Base-by-base conservation (phyloP, 2,329 filamentous ascomycete species). In the Neoarthrinium moseri region DNA sequence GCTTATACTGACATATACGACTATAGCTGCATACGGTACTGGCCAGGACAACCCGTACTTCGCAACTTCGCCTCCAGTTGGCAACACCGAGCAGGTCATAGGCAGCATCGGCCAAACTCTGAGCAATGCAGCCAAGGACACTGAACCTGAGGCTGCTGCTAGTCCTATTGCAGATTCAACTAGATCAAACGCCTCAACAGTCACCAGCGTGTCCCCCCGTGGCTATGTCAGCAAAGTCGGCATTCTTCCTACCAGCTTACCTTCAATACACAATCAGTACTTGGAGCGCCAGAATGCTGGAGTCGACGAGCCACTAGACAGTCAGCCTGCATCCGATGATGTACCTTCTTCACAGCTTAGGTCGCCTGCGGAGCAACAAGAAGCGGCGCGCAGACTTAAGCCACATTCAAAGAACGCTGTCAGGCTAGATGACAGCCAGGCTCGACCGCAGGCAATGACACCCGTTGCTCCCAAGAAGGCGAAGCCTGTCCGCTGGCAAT, bases 401-500 rank as follows among this genome's bases (percentile, higher is more conserved):
- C 92, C 91, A 1, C 91, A 96, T 62, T 86, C 87, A 36, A 81
- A 83, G 51, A 86, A 81, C 51, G 78, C 87, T 45, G 68, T 87
- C 21, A 82, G 84, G 43, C 69, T 90, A 3, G 86, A 92, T 52
- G 84, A 80, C 60, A 76, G 67, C 46, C 79, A 61, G 61, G 80
- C 70, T 52, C 74, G 80, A 29, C 82, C 82, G 4, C 78, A 83
- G 47, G 75, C 77, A 17, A 76, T 86, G 71, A 86, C 82, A 3
- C 81, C 81, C 1, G 78, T 84, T 38, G 81, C 83, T 3, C 65
- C 74, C 4, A 90, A 88, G 71, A 91, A 89, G 65, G 70, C 77
- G 5, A 91, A 89, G 60, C 87, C 87, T 1, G 89, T 91, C 13
- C 89, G 92, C 54, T 99, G 94, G 94, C 94, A 99, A 64, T 99